These are phyloP conservation scores for rapeseed (Brassica napus) DNA, from an alignment of 345 rosid species.

Conservation along the genomic window Da-Ae NC_063435.1:8616501-8617000, in stretches of 20 bases:
- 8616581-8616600: background rate
- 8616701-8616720: background rate
- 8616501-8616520: background rate
- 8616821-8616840: background rate
- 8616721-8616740: background rate
- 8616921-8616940: background rate
- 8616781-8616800: background rate
- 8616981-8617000: background rate
- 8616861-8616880: background rate
- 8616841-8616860: background rate
- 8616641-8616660: constrained; percentile 7
- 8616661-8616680: background rate
- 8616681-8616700: constrained; percentile 4
- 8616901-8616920: background rate
- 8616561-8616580: constrained; percentile 11
- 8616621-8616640: background rate
- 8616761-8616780: background rate
- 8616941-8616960: background rate
- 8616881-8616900: background rate
- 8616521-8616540: background rate
- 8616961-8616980: background rate
- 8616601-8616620: background rate
- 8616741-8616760: constrained; percentile 5
- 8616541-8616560: constrained; percentile 24
- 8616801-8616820: background rate